Evolutionary conservation across 2,329 filamentous ascomycete species (phyloP).

Genomic region (Xylaria sp.): DNA sequence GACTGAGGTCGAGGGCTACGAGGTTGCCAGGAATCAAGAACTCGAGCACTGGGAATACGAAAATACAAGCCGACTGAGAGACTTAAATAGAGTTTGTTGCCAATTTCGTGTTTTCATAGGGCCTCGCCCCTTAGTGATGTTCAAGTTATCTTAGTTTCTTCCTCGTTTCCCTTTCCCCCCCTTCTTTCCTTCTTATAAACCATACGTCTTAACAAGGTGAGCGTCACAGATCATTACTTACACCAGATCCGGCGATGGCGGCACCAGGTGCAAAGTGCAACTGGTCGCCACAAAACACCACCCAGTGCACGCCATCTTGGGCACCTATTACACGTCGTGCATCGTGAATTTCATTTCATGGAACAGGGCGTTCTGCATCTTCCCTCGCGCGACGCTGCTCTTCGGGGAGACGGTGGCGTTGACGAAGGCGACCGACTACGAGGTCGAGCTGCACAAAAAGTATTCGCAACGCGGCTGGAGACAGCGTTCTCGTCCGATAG

Average conservation of each 20-base stretch:
- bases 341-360: constrained; percentile 34
- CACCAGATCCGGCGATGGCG: neutral
- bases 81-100: neutral
- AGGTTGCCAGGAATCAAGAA: constrained; percentile 5
- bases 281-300: constrained; percentile 11
- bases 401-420: constrained; percentile 29
- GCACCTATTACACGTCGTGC: constrained; percentile 24
- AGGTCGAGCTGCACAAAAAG: constrained; percentile 19
- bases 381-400: constrained; percentile 30
- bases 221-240: constrained; percentile 13
- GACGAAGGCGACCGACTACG: neutral
- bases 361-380: constrained; percentile 33
- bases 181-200: neutral
- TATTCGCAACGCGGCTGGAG: constrained; percentile 24
- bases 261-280: constrained; percentile 25
- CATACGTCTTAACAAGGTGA: neutral
- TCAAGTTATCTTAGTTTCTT: no score
- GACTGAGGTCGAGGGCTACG: constrained; percentile 23
- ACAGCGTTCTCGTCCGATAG: constrained; percentile 12
- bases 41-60: neutral
- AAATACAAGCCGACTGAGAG: neutral
- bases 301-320: constrained; percentile 20
- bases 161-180: neutral
- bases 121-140: no score
- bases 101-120: no score